Evolutionary conservation across 1,139 yeast species (phyloP).

Genomic region (Pichia sp.): DNA sequence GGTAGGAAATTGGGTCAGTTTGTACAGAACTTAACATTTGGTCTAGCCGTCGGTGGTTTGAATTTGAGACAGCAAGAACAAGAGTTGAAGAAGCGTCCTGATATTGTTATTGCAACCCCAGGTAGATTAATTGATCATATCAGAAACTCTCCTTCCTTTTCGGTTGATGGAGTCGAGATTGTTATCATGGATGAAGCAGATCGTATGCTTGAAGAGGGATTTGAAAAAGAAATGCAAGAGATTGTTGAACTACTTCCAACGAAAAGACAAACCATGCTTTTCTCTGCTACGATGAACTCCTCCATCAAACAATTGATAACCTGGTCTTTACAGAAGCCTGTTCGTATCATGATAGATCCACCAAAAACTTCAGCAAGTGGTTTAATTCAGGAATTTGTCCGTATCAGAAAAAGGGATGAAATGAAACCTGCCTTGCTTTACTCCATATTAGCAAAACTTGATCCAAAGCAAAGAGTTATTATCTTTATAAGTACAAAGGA

Average conservation of each 20-base stretch:
- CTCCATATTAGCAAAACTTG: constrained; percentile 62
- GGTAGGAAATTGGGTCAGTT: constrained; percentile 80
- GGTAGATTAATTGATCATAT: constrained; percentile 97
- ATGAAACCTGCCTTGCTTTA: constrained; percentile 79
- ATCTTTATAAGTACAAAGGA: constrained; percentile 91
- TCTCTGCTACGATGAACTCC: constrained; percentile 97
- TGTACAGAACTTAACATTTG: constrained; percentile 72
- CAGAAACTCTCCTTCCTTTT: constrained; percentile 89
- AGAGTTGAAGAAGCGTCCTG: constrained; percentile 86
- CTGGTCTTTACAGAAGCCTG: constrained; percentile 83
- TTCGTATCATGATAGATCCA: constrained; percentile 92
- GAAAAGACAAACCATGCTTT: constrained; percentile 87
- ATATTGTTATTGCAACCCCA: constrained; percentile 93
- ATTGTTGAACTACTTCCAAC: constrained; percentile 81
- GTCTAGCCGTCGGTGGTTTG: constrained; percentile 96
- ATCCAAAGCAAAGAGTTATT: constrained; percentile 63
- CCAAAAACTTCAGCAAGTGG: constrained; percentile 90
- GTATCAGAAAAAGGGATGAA: constrained; percentile 85
- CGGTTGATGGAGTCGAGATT: constrained; percentile 86
- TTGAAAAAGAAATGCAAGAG: constrained; percentile 90
- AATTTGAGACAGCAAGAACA: constrained; percentile 93
- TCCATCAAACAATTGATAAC: constrained; percentile 83
- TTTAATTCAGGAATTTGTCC: constrained; percentile 85
- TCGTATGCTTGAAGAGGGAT: constrained; percentile 98
- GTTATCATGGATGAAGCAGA: constrained; percentile 97